Conservation (phyloP, 2,329 filamentous ascomycete genomes). For the Trichoderma koningiopsis region DNA sequence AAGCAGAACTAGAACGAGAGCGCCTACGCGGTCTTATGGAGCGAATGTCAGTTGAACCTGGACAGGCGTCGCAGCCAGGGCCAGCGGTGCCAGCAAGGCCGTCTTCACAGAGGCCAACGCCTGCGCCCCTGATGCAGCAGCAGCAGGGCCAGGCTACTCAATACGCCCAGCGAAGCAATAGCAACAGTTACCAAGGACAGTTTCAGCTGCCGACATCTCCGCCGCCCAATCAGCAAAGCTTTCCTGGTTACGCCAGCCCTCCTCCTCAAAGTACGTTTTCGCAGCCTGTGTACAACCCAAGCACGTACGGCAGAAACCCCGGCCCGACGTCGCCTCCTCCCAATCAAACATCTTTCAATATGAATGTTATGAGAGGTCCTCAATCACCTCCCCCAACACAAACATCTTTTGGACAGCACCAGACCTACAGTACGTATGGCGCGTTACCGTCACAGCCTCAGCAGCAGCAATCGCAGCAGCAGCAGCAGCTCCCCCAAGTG, state of each 20-base stretch:
- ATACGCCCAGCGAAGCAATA: constrained; percentile 48
- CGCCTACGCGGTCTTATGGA: constrained; percentile 90
- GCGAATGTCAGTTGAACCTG: constrained; percentile 83
- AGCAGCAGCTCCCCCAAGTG: constrained; percentile 35
- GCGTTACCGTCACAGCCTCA: constrained; percentile 44
- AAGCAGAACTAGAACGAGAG: constrained; percentile 84
- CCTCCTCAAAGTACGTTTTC: constrained; percentile 49
- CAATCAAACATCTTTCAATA: constrained; percentile 56
- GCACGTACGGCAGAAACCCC: constrained; percentile 59
- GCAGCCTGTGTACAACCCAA: constrained; percentile 60
- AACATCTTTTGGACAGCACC: constrained; percentile 45
- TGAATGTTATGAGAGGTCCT: constrained; percentile 44
- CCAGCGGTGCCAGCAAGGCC: constrained; percentile 30
- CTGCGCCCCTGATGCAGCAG: constrained; percentile 52
- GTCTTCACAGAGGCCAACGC: constrained; percentile 33
- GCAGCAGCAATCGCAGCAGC: constrained; percentile 34
- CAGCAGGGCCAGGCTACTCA: constrained; percentile 48
- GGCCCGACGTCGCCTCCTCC: constrained; percentile 65
- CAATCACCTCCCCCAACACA: constrained; percentile 64
- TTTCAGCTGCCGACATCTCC: constrained; percentile 62
- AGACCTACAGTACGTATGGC: constrained; percentile 39
- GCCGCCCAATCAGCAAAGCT: constrained; percentile 53
- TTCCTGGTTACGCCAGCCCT: constrained; percentile 46
- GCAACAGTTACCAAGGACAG: constrained; percentile 55
- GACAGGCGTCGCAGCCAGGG: constrained; percentile 29